Evolutionary conservation across 2,329 filamentous ascomycete genomes (phyloP).

Genomic region (Metarhizium album): DNA sequence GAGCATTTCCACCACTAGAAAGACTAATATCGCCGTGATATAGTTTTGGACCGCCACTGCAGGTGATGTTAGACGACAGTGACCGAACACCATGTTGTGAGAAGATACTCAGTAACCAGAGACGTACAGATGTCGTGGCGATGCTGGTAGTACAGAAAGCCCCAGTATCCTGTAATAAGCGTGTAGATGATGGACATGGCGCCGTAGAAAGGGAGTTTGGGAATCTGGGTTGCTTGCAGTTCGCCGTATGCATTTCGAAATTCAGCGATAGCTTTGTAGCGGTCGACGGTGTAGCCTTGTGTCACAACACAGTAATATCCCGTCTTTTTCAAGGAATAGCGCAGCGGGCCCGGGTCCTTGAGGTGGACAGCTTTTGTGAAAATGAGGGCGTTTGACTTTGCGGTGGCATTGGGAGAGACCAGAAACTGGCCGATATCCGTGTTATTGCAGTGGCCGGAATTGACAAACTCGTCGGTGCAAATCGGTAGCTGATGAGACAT

Average conservation of each 20-base stretch:
- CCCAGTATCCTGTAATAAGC: slow-evolving; percentile 75
- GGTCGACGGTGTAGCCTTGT: slow-evolving; percentile 52
- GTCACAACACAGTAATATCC: slow-evolving; percentile 94
- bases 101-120: neutral
- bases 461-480: slow-evolving; percentile 63
- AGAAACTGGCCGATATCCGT: slow-evolving; percentile 81
- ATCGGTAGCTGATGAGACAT: slow-evolving; percentile 35
- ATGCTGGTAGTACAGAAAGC: slow-evolving; percentile 90
- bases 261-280: slow-evolving; percentile 74
- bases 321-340: slow-evolving; percentile 78
- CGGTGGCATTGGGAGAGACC: slow-evolving; percentile 62
- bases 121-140: slow-evolving; percentile 72
- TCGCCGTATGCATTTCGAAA: slow-evolving; percentile 97
- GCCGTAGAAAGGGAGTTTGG: slow-evolving; percentile 95
- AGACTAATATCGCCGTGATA: slow-evolving; percentile 91
- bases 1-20: slow-evolving; percentile 89
- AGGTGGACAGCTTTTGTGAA: slow-evolving; percentile 74
- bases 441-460: slow-evolving; percentile 59
- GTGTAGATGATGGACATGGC: slow-evolving; percentile 90
- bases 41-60: slow-evolving; percentile 94
- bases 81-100: neutral
- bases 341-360: slow-evolving; percentile 61
- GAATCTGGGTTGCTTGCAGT: slow-evolving; percentile 87
- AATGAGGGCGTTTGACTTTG: slow-evolving; percentile 60
- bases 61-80: neutral